Evolutionary conservation across 139 green algal genomes (phyloP), one percentile per base, ranked within the genome.

Genomic region (Chlorella sorokiniana): DNA sequence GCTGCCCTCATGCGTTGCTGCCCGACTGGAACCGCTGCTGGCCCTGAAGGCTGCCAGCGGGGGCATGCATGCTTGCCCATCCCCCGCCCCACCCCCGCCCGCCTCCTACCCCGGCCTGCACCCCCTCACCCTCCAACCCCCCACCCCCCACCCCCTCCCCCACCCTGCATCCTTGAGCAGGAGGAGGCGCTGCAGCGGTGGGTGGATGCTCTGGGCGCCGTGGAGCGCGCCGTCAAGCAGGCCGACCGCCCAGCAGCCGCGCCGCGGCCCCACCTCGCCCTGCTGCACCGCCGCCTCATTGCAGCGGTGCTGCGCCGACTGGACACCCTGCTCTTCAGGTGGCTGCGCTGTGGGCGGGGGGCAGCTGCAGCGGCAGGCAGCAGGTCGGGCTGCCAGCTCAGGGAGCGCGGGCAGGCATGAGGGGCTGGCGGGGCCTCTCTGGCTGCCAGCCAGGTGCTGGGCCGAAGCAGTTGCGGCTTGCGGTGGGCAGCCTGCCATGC

Each of bases 101-200:
- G 37, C 68, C 23, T 38, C 41, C 35, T 31, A 7, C n/a, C n/a
- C n/a, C n/a, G n/a, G n/a, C n/a, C n/a, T n/a, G n/a, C n/a, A n/a
- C n/a, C n/a, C n/a, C n/a, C n/a, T n/a, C n/a, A n/a, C n/a, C n/a
- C n/a, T n/a, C n/a, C n/a, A n/a, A n/a, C 8, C 8, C 14, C 27
- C 20, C 33, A 23, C 14, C 35, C 25, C 69, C 31, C 1, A 3
- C n/a, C 16, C 27, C 11, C 38, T 48, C 20, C 38, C 33, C 3
- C 41, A 56, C 40, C 27, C 69, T 84, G 38, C n/a, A 52, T 59
- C n/a, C n/a, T n/a, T n/a, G n/a, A n/a, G 35, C 86, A 94, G 85
- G 92, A 95, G 76, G 85, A 84, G 4, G 91, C 92, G 33, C 89
- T 94, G 76, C 90, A 71, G 37, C 80, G 88, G 35, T 96, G 92